Conservation (phyloP, 1,139 yeast species). For the Yarrowia galli region DNA sequence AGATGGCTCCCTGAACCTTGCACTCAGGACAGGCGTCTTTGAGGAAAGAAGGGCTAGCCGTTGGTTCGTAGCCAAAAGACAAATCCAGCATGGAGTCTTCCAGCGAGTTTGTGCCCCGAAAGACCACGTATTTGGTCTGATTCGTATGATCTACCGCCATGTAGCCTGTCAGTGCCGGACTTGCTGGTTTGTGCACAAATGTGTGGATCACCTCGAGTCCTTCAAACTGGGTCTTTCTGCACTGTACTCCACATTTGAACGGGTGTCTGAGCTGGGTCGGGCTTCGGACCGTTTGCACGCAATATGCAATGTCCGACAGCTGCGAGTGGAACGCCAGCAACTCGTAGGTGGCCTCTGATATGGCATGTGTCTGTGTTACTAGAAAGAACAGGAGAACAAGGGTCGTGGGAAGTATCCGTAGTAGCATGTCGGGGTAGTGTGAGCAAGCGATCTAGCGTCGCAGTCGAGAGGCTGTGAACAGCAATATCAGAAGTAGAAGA, state of each 20-base stretch:
- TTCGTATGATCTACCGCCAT: slow-evolving; percentile 55
- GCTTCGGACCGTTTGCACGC: slow-evolving; percentile 15
- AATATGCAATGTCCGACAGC: slow-evolving; percentile 23
- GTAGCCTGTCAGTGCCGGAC: slow-evolving; percentile 44
- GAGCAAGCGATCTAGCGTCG: background rate
- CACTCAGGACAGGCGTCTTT: slow-evolving; percentile 52
- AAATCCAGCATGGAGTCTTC: slow-evolving; percentile 67
- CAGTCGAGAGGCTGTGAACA: background rate
- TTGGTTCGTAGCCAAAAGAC: slow-evolving; percentile 55
- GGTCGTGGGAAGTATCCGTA: background rate
- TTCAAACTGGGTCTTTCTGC: slow-evolving; percentile 20
- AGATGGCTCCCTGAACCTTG: slow-evolving; percentile 66
- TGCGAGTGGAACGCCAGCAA: slow-evolving; percentile 16
- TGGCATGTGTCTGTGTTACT: background rate
- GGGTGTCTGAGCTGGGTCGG: slow-evolving; percentile 30
- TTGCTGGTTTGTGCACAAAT: slow-evolving; percentile 8
- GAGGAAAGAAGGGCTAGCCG: slow-evolving; percentile 46
- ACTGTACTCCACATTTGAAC: slow-evolving; percentile 25
- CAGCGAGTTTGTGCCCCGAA: slow-evolving; percentile 65
- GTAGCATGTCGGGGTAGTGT: background rate
- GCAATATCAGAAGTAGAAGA: background rate
- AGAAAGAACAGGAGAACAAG: background rate
- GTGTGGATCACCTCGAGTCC: slow-evolving; percentile 17
- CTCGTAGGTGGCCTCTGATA: slow-evolving; percentile 9
- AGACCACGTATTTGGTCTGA: slow-evolving; percentile 55